Base-by-base conservation (phyloP, 2,329 filamentous ascomycete species). In the Clarireedia hainanense region DNA sequence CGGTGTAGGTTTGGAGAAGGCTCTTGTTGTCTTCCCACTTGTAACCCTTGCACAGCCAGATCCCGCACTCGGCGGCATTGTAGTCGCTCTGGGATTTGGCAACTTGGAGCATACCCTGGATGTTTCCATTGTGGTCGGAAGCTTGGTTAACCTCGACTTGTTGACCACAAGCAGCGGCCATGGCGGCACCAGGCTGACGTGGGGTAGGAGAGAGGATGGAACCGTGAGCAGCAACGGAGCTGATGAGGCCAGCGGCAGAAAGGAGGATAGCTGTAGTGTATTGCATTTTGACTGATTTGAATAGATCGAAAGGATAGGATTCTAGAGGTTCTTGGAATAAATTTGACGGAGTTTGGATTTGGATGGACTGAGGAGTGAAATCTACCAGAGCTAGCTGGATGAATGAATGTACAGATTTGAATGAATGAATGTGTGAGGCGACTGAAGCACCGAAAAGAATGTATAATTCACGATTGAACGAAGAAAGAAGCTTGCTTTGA, bases 1-100 rank as follows among this genome's bases (percentile, higher is more conserved):
- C 64, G 0, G 67, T 68, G 63, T 70, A 78, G 30, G 65, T 68
- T 62, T 78, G 75, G 3, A 78, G 70, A 12, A 67, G 70, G 55
- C 67, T 68, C 20, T 60, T 59, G 68, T 77, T 77, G 65, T 79
- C 73, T 2, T 49, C 64, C 58, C 74, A 75, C 27, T 70, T 67
- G 66, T 73, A 75, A 10, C 76, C 76, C 59, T 75, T 75, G 73
- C 76, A 79, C 55, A 76, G 73, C 63, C 71, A 73, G 56, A 77
- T 66, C 60, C 75, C 70, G 68, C 74, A 71, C 3, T 37, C 56
- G 2, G 58, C 59, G 17, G 61, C 55, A 45, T 61, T 20, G 47
- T 55, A 62, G 53, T 68, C 57, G 45, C 58, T 60, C 6, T 73
- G 71, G 2, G 68, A 37, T 1, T 7, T 27, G 12, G 52, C 69